phyloP scores from a whole-genome alignment of 1,139 yeast genomes.

The Hansenula sp. region DNA sequence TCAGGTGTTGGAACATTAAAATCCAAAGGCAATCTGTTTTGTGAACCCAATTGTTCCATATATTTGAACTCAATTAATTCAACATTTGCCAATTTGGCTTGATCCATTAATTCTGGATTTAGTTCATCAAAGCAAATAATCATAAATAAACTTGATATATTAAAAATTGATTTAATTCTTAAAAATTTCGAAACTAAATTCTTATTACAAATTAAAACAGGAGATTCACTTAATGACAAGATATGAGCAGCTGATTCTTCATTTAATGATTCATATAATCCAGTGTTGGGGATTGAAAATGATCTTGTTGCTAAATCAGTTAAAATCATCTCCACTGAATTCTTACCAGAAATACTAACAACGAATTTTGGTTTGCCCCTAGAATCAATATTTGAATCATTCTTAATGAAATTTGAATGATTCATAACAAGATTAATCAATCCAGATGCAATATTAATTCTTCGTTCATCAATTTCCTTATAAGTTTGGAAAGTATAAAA shows the following conservation, averaged over 20 bases:
- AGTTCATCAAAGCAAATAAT: conserved; percentile 36
- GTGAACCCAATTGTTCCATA: conserved; percentile 42
- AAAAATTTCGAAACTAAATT: conserved; percentile 29
- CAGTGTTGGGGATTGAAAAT: conserved; percentile 50
- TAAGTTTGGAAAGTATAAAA: conserved; percentile 35
- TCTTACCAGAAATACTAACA: conserved; percentile 50
- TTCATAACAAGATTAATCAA: conserved; percentile 34
- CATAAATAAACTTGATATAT: conserved; percentile 14
- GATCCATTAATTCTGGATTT: conserved; percentile 10
- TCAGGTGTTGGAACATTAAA: conserved; percentile 41
- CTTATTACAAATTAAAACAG: conserved; percentile 40
- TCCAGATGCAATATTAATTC: conserved; percentile 42
- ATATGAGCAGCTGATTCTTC: conserved; percentile 55
- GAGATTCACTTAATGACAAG: conserved; percentile 49
- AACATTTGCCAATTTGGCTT: conserved; percentile 12
- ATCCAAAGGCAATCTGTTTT: conserved; percentile 34
- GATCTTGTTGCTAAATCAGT: conserved; percentile 55
- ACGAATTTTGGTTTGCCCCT: conserved; percentile 31
- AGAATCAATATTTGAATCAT: not conserved
- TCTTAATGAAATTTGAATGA: conserved; percentile 2
- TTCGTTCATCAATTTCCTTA: conserved; percentile 26
- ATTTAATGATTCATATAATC: conserved; percentile 59
- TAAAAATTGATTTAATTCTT: conserved; percentile 23
- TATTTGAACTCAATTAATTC: conserved; percentile 35
- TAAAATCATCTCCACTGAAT: conserved; percentile 56